Base-by-base conservation (phyloP, 2,329 filamentous ascomycete genomes). In the Fusarium sp. region DNA sequence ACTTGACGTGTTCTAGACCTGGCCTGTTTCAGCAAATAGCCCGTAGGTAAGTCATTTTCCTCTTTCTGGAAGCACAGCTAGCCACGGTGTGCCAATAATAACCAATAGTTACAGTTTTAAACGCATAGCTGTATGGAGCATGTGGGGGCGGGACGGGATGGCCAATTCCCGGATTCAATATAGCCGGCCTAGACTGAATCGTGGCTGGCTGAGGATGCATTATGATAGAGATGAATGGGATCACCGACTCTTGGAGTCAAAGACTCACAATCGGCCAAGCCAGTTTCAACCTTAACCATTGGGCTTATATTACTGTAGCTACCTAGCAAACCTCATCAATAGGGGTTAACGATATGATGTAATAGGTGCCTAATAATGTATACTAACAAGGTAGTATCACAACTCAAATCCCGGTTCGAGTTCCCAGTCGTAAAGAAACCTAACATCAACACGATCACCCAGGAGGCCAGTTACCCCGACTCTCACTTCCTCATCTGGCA, bases 391-490 rank as follows among this genome's bases (percentile, higher is more conserved):
- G 7, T 7, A 3, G 2, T 4, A 32, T 44, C 3, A 57, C 38
- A 67, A 2, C 21, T 67, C 8, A 18, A 67, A 67, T 1, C 44
- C 53, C 5, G 52, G 16, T 1, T 67, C 35, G 0, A 67, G 30
- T 7, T 67, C 64, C 64, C 64, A 67, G 9, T 67, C 64, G 11
- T 67, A 67, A 11, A 67, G 12, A 32, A 61, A 67, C 53, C 64
- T 28, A 3, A 44, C 23, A 3, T 16, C 10, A 25, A 67, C n/a
- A 10, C 3, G 1, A 9, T n/a, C 21, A 1, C 3, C 5, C 3
- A n/a, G 0, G 0, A 23, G 9, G 1, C 53, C 53, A 0, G n/a
- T 7, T 0, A 43, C 23, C 4, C 19, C 25, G 4, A 67, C 21
- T 2, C 3, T 47, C 1, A 53, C 12, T 3, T 47, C n/a, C 6